These are phyloP conservation scores for Salvia splendens DNA, from an alignment of 257 asterid species.

Conservation along the genomic window DNA sequence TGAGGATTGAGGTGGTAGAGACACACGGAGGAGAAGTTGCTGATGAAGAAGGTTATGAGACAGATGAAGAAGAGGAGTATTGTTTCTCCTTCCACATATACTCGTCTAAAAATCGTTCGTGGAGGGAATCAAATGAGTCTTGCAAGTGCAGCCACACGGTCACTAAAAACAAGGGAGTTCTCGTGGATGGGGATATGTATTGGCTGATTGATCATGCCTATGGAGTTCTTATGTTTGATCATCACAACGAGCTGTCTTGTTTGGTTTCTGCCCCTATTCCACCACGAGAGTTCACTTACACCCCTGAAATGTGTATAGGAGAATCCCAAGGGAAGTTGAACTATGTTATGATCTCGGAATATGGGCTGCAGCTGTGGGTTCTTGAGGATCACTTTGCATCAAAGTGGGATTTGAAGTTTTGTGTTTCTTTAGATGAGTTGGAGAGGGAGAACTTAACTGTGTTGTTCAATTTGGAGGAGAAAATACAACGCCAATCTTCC, in stretches of 20 bases:
- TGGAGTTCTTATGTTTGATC: constrained; percentile 61
- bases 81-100: constrained; percentile 48
- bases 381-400: constrained; percentile 47
- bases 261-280: constrained; percentile 56
- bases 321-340: constrained; percentile 50
- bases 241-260: constrained; percentile 46
- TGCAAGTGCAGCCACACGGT: constrained; percentile 37
- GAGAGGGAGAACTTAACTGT: constrained; percentile 39
- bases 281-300: constrained; percentile 21
- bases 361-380: constrained; percentile 64
- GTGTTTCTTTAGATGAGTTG: constrained; percentile 39
- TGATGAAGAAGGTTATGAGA: constrained; percentile 18
- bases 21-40: background rate
- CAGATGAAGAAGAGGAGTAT: background rate
- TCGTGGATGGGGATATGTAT: constrained; percentile 44
- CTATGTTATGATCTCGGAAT: constrained; percentile 44
- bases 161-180: constrained; percentile 45
- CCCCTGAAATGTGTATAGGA: constrained; percentile 63
- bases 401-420: constrained; percentile 44
- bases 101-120: constrained; percentile 45
- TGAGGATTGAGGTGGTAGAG: constrained; percentile 12
- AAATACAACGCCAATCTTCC: constrained; percentile 16
- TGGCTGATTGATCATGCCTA: constrained; percentile 62
- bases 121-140: constrained; percentile 49
- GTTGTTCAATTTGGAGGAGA: constrained; percentile 38